Conservation (phyloP, 2,329 filamentous ascomycete species). For the Clathrospora elynae region DNA sequence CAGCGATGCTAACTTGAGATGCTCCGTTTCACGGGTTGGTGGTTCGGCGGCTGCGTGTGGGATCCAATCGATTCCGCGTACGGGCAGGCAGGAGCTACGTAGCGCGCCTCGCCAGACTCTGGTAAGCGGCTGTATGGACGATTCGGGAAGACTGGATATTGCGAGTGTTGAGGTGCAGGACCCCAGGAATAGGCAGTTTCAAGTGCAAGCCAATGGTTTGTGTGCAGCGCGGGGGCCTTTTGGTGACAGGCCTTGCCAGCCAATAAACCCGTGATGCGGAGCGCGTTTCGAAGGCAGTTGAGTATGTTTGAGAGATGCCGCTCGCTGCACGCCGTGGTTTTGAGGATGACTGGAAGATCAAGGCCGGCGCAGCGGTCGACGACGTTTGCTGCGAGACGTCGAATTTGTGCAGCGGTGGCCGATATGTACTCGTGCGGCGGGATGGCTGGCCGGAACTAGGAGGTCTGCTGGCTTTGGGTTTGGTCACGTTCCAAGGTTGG, state of each 20-base stretch:
- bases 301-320: conserved; percentile 40
- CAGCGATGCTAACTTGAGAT: conserved; percentile 22
- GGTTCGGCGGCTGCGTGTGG: conserved; percentile 30
- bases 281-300: conserved; percentile 40
- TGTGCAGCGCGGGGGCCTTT: conserved; percentile 26
- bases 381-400: conserved; percentile 14
- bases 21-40: conserved; percentile 32
- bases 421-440: conserved; percentile 28
- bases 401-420: conserved; percentile 17
- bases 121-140: conserved; percentile 43
- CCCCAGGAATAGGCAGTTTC: conserved; percentile 46
- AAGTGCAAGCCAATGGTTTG: conserved; percentile 41
- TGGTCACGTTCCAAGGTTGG: conserved; percentile 33
- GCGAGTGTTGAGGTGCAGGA: conserved; percentile 35
- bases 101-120: conserved; percentile 38
- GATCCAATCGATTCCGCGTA: conserved; percentile 37
- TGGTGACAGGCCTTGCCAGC: conserved; percentile 37
- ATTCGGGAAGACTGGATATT: conserved; percentile 33
- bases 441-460: conserved; percentile 22
- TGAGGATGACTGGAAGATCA: conserved; percentile 11
- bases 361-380: conserved; percentile 14
- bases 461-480: conserved; percentile 30
- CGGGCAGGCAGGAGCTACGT: conserved; percentile 26
- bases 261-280: conserved; percentile 35
- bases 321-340: conserved; percentile 24